Evolutionary conservation across 495 filamentous ascomycete species (phyloP), one percentile per base, ranked within the genome.

Genomic region (Glonium stellatum): DNA sequence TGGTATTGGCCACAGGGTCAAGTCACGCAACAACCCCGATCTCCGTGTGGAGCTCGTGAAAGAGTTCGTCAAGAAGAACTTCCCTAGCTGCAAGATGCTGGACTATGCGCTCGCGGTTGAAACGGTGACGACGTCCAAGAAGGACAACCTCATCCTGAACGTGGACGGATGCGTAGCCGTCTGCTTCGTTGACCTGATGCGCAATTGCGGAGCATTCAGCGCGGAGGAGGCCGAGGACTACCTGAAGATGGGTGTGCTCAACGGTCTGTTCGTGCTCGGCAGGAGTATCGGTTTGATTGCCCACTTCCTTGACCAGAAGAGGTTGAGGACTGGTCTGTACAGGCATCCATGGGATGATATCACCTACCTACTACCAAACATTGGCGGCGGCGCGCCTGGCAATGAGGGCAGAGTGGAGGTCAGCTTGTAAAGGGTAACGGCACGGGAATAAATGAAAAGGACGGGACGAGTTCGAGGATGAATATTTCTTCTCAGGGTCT

Each of bases 61-160:
- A 81, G 93, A 97, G 73, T 98, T 89, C 77, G 93, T 92, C 75
- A 81, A 91, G 79, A 92, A 92, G 82, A 86, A 90, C 79, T 98
- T 98, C 86, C 91, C 93, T 60, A 89, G 80, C 77, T 86, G 86
- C 84, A 96, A 96, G 81, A 85, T 97, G 73, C 87, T 98, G 68
- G 93, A 98, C 79, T 98, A 95, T 75, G 93, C 93, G 67, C 86
- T 98, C 72, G 93, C 93, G 10, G 93, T 98, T 55, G 93, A 98
- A 83, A 87, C 88, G 1, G 93, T 98, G 64, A 98, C 93, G 34
- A 98, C 93, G 9, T 96, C 90, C 64, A 98, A 98, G 87, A 98
- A 98, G 84, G 93, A 98, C 79, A 98, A 97, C 83, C 85, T 98
- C 59, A 98, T 98, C 69, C 87, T 98, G 63, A 98, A 98, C 81